These are phyloP conservation scores for Monosporascus ibericus DNA, from an alignment of 2,329 filamentous ascomycete genomes.

Conservation along the genomic window DNA sequence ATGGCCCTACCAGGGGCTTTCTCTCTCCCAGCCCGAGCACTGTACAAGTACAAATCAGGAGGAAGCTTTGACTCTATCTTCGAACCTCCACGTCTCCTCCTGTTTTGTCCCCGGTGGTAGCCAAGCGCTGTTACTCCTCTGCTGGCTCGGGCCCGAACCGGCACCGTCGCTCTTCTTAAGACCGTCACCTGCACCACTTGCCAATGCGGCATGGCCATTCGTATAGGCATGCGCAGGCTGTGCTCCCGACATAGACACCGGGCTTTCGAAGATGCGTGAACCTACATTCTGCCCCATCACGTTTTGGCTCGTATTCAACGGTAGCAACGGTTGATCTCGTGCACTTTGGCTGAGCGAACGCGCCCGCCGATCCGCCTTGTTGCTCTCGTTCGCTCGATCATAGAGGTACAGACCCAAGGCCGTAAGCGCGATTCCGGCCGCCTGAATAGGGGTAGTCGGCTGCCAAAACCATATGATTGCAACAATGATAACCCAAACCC, in stretches of 20 bases:
- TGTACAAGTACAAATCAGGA: slow-evolving; percentile 6
- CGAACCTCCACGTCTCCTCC: slow-evolving; percentile 71
- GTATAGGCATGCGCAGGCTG: slow-evolving; percentile 34
- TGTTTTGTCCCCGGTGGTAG: slow-evolving; percentile 75
- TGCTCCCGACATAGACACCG: slow-evolving; percentile 20
- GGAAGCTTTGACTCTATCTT: slow-evolving; percentile 30
- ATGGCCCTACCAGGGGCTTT: background rate
- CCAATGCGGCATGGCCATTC: slow-evolving; percentile 37
- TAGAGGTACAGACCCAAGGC: slow-evolving; percentile 93
- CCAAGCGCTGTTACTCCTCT: slow-evolving; percentile 49
- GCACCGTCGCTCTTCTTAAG: slow-evolving; percentile 52
- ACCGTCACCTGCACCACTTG: slow-evolving; percentile 33
- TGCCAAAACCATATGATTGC: slow-evolving; percentile 96
- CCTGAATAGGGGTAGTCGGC: slow-evolving; percentile 77
- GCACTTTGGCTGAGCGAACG: slow-evolving; percentile 53
- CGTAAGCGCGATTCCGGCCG: slow-evolving; percentile 77
- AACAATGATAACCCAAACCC: slow-evolving; percentile 92
- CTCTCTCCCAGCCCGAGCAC: background rate
- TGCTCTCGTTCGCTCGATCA: slow-evolving; percentile 82
- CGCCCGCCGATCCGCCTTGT: slow-evolving; percentile 79
- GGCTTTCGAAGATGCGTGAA: slow-evolving; percentile 32
- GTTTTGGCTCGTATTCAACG: slow-evolving; percentile 47
- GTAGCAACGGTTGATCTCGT: slow-evolving; percentile 53
- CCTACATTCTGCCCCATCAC: slow-evolving; percentile 26
- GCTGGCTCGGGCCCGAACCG: slow-evolving; percentile 26